Base-by-base conservation (phyloP, 306 rosid genomes). In the Dryas drummondii region DNA sequence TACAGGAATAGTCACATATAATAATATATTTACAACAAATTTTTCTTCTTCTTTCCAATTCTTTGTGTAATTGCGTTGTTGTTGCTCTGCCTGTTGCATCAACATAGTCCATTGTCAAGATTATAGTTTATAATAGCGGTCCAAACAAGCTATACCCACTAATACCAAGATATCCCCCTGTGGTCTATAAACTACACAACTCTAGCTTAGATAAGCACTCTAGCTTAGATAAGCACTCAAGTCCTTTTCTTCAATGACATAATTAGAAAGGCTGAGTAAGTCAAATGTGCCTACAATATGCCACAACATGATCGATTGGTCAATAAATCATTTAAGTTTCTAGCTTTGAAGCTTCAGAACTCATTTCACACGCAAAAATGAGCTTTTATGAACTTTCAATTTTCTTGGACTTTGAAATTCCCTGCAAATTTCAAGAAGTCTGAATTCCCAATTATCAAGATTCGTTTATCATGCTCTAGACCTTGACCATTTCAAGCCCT, bases 401-500 rank as follows among this genome's bases (percentile, higher is more conserved):
- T 32, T 32, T 32, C 37, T 32, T 32, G 2, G 37, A 1, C 37
- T 32, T 32, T 32, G 37, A 32, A 1, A 32, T 1, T 32, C 37
- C 2, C 37, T 32, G 2, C 37, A 32, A 32, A 32, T 32, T 50
- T 50, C 14, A 40, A 42, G 37, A 52, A n/a, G 17, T 70, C 9
- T 0, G 9, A 41, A 16, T 13, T 55, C 53, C 64, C 42, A n/a
- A 46, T 59, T 14, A 19, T 4, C 14, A 14, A 7, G 44, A 6
- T 13, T 45, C 22, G 27, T 19, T 2, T 22, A 57, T 9, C 17
- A 55, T 11, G 22, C 42, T 54, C 42, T 52, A 41, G 32, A 54
- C 22, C 40, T 71, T 45, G 76, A 71, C 76, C 76, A 45, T 44
- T 56, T 56, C 66, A 22, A 71, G 55, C 22, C 46, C 13, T 4